These are phyloP conservation scores for Ambrosia artemisiifolia DNA, from an alignment of 129 eudicot species.

Conservation along the genomic window DNA sequence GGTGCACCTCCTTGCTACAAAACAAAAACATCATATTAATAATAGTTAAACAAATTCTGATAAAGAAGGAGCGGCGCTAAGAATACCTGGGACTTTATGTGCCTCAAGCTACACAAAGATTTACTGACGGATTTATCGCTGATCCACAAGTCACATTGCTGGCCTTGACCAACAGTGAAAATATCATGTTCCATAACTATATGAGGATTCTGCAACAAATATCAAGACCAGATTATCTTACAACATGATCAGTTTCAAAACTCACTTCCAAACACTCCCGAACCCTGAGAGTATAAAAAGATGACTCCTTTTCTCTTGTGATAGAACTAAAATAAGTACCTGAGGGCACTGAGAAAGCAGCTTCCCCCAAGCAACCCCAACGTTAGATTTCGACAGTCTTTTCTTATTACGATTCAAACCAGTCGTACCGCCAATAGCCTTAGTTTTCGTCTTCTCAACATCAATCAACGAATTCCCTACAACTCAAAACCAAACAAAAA, in stretches of 20 bases:
- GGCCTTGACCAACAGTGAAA: conserved; percentile 84
- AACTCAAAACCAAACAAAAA: neutral
- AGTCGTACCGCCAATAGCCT: conserved; percentile 31
- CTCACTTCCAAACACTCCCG: neutral
- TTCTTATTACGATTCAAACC: conserved; percentile 46
- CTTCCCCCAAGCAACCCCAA: conserved; percentile 79
- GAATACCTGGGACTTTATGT: conserved; percentile 58
- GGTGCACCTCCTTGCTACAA: conserved; percentile 63
- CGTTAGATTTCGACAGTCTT: conserved; percentile 49
- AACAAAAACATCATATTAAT: neutral
- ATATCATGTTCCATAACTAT: conserved; percentile 48
- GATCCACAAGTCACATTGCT: conserved; percentile 68
- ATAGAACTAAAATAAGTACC: conserved; percentile 31
- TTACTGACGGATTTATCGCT: conserved; percentile 61
- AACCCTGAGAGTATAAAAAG: neutral
- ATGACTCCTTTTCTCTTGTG: neutral
- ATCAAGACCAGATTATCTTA: neutral
- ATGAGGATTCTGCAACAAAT: conserved; percentile 59
- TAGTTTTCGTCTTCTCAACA: conserved; percentile 50
- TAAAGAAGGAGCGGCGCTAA: neutral
- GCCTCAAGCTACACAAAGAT: conserved; percentile 68
- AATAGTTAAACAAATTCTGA: neutral
- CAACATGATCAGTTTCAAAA: neutral
- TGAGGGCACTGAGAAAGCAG: conserved; percentile 79
- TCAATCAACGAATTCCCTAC: conserved; percentile 46